Percentiles rank a stretch among this genome's conserved stretches.
Conservation (phyloP, 176 grass and related monocot species). For the Saccharum officinarum region DNA sequence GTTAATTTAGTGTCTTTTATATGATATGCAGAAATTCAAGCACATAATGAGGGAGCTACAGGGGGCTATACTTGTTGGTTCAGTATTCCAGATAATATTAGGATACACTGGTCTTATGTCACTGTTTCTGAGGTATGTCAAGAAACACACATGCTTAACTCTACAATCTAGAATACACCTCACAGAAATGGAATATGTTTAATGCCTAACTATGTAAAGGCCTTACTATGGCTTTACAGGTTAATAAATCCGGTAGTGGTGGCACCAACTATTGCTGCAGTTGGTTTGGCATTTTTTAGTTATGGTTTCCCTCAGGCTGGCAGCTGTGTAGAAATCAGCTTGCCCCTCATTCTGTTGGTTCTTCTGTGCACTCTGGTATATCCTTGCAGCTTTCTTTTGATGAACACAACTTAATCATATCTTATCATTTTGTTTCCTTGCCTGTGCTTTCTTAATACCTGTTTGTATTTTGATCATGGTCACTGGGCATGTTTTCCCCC, state of each 20-base stretch:
- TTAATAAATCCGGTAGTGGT: slow-evolving; percentile 98
- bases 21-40: slow-evolving; percentile 95
- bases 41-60: slow-evolving; percentile 98
- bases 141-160: slow-evolving; percentile 10
- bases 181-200: slow-evolving; percentile 14
- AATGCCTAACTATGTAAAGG: not conserved
- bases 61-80: slow-evolving; percentile 93
- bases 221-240: slow-evolving; percentile 41
- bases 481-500: slow-evolving; percentile 3
- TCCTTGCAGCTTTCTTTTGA: slow-evolving; percentile 4
- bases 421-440: slow-evolving; percentile 28
- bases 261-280: slow-evolving; percentile 84
- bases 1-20: slow-evolving; percentile 10
- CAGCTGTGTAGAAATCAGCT: slow-evolving; percentile 86
- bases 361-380: slow-evolving; percentile 95
- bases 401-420: not conserved
- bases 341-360: slow-evolving; percentile 89
- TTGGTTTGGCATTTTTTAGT: slow-evolving; percentile 94
- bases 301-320: slow-evolving; percentile 99
- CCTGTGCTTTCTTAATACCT: not conserved
- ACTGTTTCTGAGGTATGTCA: slow-evolving; percentile 83
- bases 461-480: not conserved
- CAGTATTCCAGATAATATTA: slow-evolving; percentile 93
- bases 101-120: slow-evolving; percentile 98
- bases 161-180: slow-evolving; percentile 15